phyloP scores from a whole-genome alignment of 257 asterid genomes.

The Ilex aquifolium region DNA sequence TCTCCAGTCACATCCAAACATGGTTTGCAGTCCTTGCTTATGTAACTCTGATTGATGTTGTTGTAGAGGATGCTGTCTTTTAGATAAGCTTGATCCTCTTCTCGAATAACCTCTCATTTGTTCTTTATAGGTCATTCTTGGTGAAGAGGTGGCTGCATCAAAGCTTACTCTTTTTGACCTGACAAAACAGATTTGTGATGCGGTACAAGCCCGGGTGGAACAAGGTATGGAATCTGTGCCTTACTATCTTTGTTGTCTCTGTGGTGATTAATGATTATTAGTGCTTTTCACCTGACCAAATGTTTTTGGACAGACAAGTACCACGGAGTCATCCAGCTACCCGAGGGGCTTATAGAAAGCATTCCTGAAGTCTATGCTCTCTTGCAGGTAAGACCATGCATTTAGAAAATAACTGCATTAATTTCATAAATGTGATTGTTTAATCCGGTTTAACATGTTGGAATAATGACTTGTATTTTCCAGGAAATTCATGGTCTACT shows the following conservation, averaged over 20 bases:
- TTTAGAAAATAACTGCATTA: background rate
- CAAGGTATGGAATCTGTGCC: constrained; percentile 48
- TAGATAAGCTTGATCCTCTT: background rate
- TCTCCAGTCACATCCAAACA: constrained; percentile 96
- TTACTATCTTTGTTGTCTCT: constrained; percentile 6
- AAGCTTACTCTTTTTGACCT: constrained; percentile 97
- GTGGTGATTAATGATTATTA: constrained; percentile 1
- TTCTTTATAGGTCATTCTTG: constrained; percentile 75
- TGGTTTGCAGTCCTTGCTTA: constrained; percentile 44
- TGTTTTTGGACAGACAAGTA: constrained; percentile 56
- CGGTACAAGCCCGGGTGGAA: constrained; percentile 91
- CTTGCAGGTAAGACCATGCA: constrained; percentile 51
- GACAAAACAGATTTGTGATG: constrained; percentile 90
- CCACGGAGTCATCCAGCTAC: constrained; percentile 89
- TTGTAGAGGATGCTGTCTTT: constrained; percentile 6
- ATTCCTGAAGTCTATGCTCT: constrained; percentile 94
- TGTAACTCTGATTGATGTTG: constrained; percentile 4
- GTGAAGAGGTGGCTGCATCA: constrained; percentile 93
- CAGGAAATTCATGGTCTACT: constrained; percentile 94
- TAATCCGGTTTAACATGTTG: too few species aligned
- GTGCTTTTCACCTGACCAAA: background rate
- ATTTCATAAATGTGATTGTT: too few species aligned
- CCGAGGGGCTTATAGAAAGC: constrained; percentile 97
- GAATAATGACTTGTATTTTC: background rate
- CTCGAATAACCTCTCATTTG: background rate